Evolutionary conservation across 2,329 filamentous ascomycete species (phyloP).

Genomic region (Ophiostoma novo-ulmi): DNA sequence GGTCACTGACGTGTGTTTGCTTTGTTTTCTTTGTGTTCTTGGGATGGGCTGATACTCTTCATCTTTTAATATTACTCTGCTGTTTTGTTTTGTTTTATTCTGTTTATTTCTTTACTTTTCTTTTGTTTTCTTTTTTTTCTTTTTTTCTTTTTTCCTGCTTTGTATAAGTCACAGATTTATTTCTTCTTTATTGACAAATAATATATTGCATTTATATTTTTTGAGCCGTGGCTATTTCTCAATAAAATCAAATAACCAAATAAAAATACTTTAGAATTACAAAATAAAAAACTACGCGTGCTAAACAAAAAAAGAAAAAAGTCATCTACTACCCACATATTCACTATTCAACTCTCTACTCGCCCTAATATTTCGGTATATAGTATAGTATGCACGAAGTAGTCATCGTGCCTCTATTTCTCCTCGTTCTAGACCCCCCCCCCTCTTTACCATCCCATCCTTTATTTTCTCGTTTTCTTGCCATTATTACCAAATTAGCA

Average conservation of each 20-base stretch:
- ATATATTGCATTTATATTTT: no score
- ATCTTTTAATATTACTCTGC: not conserved
- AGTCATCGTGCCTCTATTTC: not conserved
- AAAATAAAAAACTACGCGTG: no score
- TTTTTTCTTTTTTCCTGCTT: not conserved
- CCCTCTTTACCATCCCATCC: not conserved
- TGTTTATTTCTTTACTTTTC: not conserved
- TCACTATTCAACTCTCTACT: no score
- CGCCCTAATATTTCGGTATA: no score
- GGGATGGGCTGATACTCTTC: not conserved
- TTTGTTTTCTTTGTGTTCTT: not conserved
- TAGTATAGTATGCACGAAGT: no score
- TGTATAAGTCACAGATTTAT: no score
- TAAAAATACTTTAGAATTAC: no score
- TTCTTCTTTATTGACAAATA: no score
- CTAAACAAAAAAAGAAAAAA: no score
- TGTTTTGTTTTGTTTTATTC: not conserved
- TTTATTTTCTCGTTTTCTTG: not conserved
- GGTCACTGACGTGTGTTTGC: not conserved
- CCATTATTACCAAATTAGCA: not conserved
- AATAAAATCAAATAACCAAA: no score
- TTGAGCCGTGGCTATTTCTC: no score
- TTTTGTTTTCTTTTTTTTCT: not conserved
- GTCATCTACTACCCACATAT: no score
- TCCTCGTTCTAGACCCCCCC: not conserved